Conservation (phyloP, 129 eudicot species). For the Tanacetum coccineum region DNA sequence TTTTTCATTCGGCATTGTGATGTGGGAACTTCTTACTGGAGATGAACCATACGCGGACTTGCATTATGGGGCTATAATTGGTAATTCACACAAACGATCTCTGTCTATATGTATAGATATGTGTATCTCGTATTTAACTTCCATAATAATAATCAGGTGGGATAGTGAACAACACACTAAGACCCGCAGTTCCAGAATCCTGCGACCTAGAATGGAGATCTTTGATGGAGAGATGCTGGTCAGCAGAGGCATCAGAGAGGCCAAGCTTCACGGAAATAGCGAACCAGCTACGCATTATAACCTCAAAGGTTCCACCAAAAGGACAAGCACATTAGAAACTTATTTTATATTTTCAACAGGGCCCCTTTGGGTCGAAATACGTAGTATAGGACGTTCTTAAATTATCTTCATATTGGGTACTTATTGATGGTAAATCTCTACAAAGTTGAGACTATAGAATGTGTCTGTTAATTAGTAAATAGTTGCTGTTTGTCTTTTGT, state of each 20-base stretch:
- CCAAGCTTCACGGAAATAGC: constrained; percentile 82
- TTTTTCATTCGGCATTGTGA: constrained; percentile 85
- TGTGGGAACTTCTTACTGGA: constrained; percentile 95
- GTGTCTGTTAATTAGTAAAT: constrained; percentile 19
- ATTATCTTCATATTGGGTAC: constrained; percentile 16
- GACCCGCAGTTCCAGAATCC: constrained; percentile 77
- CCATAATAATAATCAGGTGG: constrained; percentile 49
- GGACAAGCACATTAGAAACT: constrained; percentile 43
- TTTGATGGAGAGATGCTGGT: constrained; percentile 95
- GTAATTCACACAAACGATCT: constrained; percentile 34
- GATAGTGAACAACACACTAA: constrained; percentile 88
- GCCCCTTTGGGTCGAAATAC: constrained; percentile 13
- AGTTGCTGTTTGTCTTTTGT: constrained; percentile 8
- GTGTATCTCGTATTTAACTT: not conserved
- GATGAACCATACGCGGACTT: constrained; percentile 88
- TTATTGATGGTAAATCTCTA: constrained; percentile 9
- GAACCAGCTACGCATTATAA: constrained; percentile 61
- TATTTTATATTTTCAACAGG: not conserved
- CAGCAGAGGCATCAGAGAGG: constrained; percentile 84
- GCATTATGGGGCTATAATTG: constrained; percentile 93
- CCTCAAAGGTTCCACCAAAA: constrained; percentile 65
- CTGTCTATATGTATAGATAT: not conserved
- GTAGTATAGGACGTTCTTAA: constrained; percentile 10
- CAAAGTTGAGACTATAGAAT: constrained; percentile 21
- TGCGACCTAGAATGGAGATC: constrained; percentile 87